Evolutionary conservation across 1,284 basidiomycete genomes (phyloP).

Genomic region (Cryptococcus depauperatus): DNA sequence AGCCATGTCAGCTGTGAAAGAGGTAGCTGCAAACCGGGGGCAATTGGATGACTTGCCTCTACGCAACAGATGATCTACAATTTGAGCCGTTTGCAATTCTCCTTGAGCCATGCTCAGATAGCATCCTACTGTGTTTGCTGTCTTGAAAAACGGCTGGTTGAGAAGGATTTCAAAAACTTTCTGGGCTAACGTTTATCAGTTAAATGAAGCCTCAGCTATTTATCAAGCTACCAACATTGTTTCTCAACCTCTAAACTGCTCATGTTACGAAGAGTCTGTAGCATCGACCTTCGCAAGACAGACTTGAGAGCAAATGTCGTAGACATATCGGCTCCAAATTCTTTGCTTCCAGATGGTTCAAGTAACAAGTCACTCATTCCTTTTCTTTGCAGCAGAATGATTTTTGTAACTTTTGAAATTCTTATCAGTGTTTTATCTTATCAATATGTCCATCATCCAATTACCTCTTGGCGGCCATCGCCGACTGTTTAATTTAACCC

Average conservation of each 20-base stretch:
- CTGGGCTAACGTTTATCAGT: constrained; percentile 18
- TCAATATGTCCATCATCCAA: no score
- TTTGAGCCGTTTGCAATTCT: constrained; percentile 36
- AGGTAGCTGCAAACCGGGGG: background rate
- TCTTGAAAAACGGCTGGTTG: constrained; percentile 24
- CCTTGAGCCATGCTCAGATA: constrained; percentile 42
- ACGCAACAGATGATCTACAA: constrained; percentile 33
- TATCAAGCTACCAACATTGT: constrained; percentile 32
- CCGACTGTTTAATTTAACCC: no score
- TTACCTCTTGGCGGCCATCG: no score
- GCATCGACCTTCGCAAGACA: constrained; percentile 32
- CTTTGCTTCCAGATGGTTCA: no score
- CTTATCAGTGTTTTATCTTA: no score
- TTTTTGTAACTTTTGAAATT: no score
- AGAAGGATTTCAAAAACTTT: constrained; percentile 26
- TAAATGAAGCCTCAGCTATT: background rate
- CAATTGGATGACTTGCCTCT: constrained; percentile 17
- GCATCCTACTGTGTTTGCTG: constrained; percentile 34
- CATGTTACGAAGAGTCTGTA: constrained; percentile 27
- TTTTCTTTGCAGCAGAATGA: no score
- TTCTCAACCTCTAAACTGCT: constrained; percentile 22
- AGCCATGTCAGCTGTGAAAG: constrained; percentile 1
- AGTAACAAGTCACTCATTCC: no score
- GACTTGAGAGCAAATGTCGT: constrained; percentile 30
- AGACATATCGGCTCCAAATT: constrained; percentile 5